These are phyloP conservation scores for Zygotorulaspora danielsina DNA, from an alignment of 805 yeast genomes.

Conservation along the genomic window DNA sequence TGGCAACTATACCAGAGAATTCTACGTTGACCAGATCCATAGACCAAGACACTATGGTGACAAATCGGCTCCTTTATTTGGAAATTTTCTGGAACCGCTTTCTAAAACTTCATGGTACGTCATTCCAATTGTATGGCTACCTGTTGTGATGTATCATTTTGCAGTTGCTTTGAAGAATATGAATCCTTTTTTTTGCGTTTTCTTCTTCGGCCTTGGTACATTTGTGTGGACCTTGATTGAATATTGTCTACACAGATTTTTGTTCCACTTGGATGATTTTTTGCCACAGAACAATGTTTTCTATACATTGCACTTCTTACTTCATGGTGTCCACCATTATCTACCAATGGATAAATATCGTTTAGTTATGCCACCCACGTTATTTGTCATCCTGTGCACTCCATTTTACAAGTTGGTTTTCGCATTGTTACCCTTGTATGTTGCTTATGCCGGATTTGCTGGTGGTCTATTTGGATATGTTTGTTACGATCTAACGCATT, in stretches of 20 bases:
- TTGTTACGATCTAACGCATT: slow-evolving; percentile 89
- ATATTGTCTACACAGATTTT: slow-evolving; percentile 79
- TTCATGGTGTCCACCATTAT: slow-evolving; percentile 96
- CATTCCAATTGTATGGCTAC: slow-evolving; percentile 84
- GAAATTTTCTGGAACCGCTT: slow-evolving; percentile 89
- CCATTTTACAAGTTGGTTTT: slow-evolving; percentile 84
- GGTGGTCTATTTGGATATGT: slow-evolving; percentile 96
- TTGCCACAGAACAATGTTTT: slow-evolving; percentile 77
- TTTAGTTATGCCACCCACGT: slow-evolving; percentile 93
- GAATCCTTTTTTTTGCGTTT: slow-evolving; percentile 42
- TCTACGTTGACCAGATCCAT: slow-evolving; percentile 93
- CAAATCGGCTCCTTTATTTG: slow-evolving; percentile 94
- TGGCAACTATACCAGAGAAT: slow-evolving; percentile 75
- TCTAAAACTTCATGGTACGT: slow-evolving; percentile 93
- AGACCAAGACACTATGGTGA: slow-evolving; percentile 97
- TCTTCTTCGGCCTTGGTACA: slow-evolving; percentile 73
- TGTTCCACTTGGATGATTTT: slow-evolving; percentile 86
- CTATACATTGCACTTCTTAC: slow-evolving; percentile 77
- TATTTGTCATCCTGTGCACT: slow-evolving; percentile 62
- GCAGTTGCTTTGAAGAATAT: slow-evolving; percentile 53
- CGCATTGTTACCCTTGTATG: slow-evolving; percentile 66
- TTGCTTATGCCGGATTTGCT: slow-evolving; percentile 89
- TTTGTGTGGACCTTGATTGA: slow-evolving; percentile 92
- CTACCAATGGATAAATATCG: slow-evolving; percentile 94
- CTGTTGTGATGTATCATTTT: slow-evolving; percentile 63